Evolutionary conservation across 192 early-diverging fungal species (phyloP).

Genomic region (Fimicolochytrium jonesii): DNA sequence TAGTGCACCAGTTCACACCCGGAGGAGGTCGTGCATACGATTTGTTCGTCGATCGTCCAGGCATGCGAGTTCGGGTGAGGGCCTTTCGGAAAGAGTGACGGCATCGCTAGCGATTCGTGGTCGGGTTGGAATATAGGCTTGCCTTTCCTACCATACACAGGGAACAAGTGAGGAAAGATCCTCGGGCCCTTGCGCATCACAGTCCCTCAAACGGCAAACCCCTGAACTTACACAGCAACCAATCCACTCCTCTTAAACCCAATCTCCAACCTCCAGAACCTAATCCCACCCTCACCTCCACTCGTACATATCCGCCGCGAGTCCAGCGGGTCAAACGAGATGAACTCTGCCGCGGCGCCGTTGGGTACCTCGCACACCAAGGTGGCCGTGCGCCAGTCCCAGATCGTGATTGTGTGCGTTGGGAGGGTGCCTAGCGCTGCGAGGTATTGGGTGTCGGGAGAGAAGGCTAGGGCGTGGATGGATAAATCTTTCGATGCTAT

Average conservation of each 20-base stretch:
- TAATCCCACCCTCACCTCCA: slow-evolving; percentile 27
- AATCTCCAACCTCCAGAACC: slow-evolving; percentile 46
- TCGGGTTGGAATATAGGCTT: no score
- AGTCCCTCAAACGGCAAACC: neutral
- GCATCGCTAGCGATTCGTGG: no score
- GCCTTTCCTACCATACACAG: no score
- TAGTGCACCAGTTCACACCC: slow-evolving; percentile 32
- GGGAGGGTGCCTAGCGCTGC: slow-evolving; percentile 45
- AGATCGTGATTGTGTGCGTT: slow-evolving; percentile 36
- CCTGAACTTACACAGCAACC: slow-evolving; percentile 35
- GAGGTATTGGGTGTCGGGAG: slow-evolving; percentile 46
- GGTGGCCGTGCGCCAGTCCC: slow-evolving; percentile 46
- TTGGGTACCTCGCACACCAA: slow-evolving; percentile 25
- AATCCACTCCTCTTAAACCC: slow-evolving; percentile 38
- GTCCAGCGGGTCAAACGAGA: slow-evolving; percentile 52
- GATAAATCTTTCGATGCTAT: slow-evolving; percentile 22
- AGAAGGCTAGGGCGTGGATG: slow-evolving; percentile 36
- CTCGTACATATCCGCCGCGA: slow-evolving; percentile 40
- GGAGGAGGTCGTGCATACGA: slow-evolving; percentile 9
- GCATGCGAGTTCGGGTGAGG: no score
- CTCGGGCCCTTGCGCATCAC: neutral
- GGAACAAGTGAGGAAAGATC: no score
- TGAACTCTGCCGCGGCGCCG: slow-evolving; percentile 16
- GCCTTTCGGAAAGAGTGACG: no score
- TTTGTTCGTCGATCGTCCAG: slow-evolving; percentile 23